These are phyloP conservation scores for Coemansia sp. DNA, from an alignment of 192 early-diverging fungal species.

Conservation along the genomic window DNA sequence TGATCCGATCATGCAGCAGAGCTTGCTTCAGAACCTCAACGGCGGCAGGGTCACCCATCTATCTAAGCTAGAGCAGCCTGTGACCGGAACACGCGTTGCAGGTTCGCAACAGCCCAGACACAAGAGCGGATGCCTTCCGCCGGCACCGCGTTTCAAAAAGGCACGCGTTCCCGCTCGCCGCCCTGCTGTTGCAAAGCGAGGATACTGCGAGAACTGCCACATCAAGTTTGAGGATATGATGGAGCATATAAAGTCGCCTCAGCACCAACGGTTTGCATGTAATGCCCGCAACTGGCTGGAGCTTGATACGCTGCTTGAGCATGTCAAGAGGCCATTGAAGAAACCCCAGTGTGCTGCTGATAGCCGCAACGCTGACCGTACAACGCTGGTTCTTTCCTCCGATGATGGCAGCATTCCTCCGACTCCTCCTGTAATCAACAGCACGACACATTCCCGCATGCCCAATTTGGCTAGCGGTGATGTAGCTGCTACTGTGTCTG, in stretches of 20 bases:
- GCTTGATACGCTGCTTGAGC: constrained; percentile 40
- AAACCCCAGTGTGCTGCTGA: constrained; percentile 9
- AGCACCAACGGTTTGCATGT: constrained; percentile 49
- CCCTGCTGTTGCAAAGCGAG: constrained; percentile 37
- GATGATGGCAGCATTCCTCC: constrained; percentile 26
- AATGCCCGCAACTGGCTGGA: constrained; percentile 51
- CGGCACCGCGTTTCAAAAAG: constrained; percentile 44
- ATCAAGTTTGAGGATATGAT: constrained; percentile 53
- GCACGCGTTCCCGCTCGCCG: constrained; percentile 36
- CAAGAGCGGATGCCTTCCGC: constrained; percentile 27
- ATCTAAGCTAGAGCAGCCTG: constrained; percentile 50
- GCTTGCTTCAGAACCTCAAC: constrained; percentile 47
- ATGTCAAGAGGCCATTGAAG: constrained; percentile 34
- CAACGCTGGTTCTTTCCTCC: constrained; percentile 25
- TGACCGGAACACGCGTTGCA: constrained; percentile 11
- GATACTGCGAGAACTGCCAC: constrained; percentile 57
- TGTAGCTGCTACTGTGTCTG: constrained; percentile 3
- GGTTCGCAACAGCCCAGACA: neutral
- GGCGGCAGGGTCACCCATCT: constrained; percentile 48
- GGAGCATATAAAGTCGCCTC: constrained; percentile 44
- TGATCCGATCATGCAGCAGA: constrained; percentile 45
- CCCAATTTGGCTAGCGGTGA: neutral
- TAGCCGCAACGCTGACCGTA: neutral
- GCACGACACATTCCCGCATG: neutral
- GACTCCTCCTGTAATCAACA: constrained; percentile 5